A percentile compares a stretch with the other conserved stretches of the same genome.
These are phyloP conservation scores for Salix arbutifolia DNA, from an alignment of 345 rosid genomes.

Conservation along the genomic window DNA sequence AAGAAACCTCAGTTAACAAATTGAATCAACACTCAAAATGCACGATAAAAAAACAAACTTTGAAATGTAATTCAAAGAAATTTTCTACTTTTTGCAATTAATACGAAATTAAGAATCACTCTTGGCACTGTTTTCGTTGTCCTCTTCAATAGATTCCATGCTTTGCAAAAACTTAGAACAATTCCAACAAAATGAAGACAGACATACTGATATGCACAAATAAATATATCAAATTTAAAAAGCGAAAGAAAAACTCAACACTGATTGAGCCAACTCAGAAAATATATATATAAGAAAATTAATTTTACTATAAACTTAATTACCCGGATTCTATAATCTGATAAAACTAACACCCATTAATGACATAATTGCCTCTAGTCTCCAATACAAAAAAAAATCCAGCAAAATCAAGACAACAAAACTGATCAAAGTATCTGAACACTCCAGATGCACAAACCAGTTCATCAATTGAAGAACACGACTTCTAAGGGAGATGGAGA, in stretches of 20 bases:
- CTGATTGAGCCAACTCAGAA: not conserved
- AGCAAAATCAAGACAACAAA: not conserved
- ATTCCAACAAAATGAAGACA: not conserved
- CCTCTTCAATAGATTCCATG: not conserved
- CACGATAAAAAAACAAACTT: not conserved
- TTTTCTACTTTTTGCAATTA: not conserved
- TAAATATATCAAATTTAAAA: not conserved
- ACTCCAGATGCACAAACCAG: constrained; percentile 11
- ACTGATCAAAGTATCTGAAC: constrained; percentile 1
- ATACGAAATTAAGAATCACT: not conserved
- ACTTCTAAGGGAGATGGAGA: not conserved
- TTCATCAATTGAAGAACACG: constrained; percentile 5
- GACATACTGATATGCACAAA: not conserved
- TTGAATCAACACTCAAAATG: not conserved
- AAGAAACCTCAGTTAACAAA: not conserved
- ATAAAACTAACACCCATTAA: not conserved
- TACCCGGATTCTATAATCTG: constrained; percentile 15
- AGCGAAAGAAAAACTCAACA: not conserved
- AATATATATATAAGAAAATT: not conserved
- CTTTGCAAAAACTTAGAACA: not conserved
- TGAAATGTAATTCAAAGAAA: not conserved
- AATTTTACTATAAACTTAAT: not conserved
- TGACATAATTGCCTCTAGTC: constrained; percentile 6
- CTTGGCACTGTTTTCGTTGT: not conserved
- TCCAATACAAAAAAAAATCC: not conserved